phyloP scores from a whole-genome alignment of 495 filamentous ascomycete genomes.

The Apiosordaria backusii region DNA sequence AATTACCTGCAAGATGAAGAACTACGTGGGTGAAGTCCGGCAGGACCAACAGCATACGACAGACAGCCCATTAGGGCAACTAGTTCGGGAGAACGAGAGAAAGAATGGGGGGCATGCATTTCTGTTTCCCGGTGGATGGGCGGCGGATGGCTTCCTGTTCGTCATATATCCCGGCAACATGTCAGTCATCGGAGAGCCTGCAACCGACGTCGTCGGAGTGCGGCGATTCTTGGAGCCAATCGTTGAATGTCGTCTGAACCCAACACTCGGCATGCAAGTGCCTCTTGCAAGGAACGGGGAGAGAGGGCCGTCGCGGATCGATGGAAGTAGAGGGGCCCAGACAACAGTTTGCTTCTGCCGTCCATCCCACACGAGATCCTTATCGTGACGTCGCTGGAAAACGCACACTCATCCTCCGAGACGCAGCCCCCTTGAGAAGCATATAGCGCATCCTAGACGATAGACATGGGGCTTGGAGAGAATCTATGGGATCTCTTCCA shows the following conservation, averaged over 20 bases:
- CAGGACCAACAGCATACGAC: conserved; percentile 4
- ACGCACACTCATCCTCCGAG: not conserved
- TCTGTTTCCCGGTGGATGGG: not conserved
- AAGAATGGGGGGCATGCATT: not conserved
- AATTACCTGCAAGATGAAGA: conserved; percentile 9
- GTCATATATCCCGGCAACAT: conserved; percentile 10
- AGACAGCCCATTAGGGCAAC: not conserved
- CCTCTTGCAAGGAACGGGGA: conserved; percentile 4
- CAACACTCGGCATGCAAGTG: not conserved
- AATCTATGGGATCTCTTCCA: not conserved
- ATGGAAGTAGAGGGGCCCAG: not conserved
- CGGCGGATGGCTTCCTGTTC: conserved; percentile 2
- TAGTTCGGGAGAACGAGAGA: not conserved
- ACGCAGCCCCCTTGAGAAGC: not conserved
- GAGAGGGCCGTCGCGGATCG: conserved; percentile 13
- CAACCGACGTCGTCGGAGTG: conserved; percentile 1
- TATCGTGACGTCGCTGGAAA: not conserved
- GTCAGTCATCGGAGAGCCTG: conserved; percentile 4
- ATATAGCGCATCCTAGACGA: not conserved
- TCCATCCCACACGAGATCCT: not conserved
- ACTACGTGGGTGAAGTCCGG: not conserved
- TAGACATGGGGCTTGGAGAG: not conserved
- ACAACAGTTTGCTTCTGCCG: not conserved
- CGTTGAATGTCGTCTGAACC: not conserved
- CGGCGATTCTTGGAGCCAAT: not conserved